Evolutionary conservation across 257 asterid species (phyloP), one percentile per base, ranked within the genome.

Genomic region (Linaria vulgaris): DNA sequence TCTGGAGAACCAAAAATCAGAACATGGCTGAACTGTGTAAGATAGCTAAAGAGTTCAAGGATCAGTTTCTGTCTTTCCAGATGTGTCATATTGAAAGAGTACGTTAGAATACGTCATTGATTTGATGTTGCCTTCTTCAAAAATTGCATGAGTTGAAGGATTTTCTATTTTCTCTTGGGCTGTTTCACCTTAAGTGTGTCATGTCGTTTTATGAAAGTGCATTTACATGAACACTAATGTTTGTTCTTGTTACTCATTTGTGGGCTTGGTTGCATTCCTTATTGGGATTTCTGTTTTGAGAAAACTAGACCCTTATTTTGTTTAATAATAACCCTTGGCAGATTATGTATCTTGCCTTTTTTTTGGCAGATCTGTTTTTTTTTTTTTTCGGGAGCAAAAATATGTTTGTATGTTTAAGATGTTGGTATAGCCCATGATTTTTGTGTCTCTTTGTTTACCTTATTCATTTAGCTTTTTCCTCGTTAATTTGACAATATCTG

Each of bases 21-120:
- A 86, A 89, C 74, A 91, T 88, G 98, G 85, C 97, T 10, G 96
- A 88, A 48, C 66, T 91, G 72, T 91, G 89, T 78, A 88, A 86
- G 90, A 85, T 87, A 59, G 87, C 80, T 25, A 76, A 74, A 70
- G 81, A 79, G 75, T 73, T 79, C 24, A 83, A 78, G 75, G 83
- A 72, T 66, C 72, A 69, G 70, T 80, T 79, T 65, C 17, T 55
- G 31, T 72, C 82, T 49, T 83, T 78, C 70, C 77, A 68, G 27
- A 78, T 70, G 44, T 63, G 45, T 48, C 82, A 78, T 58, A 45
- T 72, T 15, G 71, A 74, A 13, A 70, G 80, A 52, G 98, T 91
- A 77, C 45, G 94, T 66, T 47, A 64, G 31, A 39, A 53, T 60
- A 22, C 48, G 57, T 17, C 63, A 17, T 52, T 41, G 43, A 68